Base-by-base conservation (phyloP, 164 flowering plant species). In the Sedum album region DNA sequence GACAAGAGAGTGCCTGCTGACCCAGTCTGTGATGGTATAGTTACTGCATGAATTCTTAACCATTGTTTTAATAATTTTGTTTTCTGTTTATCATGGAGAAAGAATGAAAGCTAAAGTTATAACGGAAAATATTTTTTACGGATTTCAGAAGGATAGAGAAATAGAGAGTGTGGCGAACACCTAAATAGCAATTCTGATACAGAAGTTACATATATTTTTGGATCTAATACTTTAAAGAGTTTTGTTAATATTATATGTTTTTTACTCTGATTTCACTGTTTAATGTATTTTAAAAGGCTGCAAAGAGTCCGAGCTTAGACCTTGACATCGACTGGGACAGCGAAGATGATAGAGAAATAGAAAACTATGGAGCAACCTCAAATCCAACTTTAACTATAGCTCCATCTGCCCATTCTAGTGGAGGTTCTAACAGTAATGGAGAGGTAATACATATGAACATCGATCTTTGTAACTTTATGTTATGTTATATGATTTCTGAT, bases 301-400 rank as follows among this genome's bases (percentile, higher is more conserved):
- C 14, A 23, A 21, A 65, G 31, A 65, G 35, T 65, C 39, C 67
- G 28, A 25, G 67, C 46, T 11, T 35, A 5, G 42, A 65, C n/a
- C 38, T 26, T 21, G 46, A 36, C 46, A 65, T 65, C 48, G 67
- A 65, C 21, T 65, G 67, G 67, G 46, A 65, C 67, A 35, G 46
- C 15, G 67, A 65, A 5, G 67, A 65, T 65, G 67, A 65, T 65
- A 36, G 42, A 41, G 67, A 65, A 65, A 65, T 65, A 1, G 67
- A 65, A 2, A 35, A 65, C 67, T 41, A 65, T 38, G 46, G 46
- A 35, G 28, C 21, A 36, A 20, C 42, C 35, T 65, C 67, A 6
- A 21, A 21, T 23, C n/a, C 67, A n/a, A 36, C 30, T 25, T 38
- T 36, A 65, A 21, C 67, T 13, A 33, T 10, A 36, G 62, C 62